These are phyloP conservation scores for Aureobasidium melanogenum DNA, from an alignment of 2,329 filamentous ascomycete genomes.

Conservation along the genomic window DNA sequence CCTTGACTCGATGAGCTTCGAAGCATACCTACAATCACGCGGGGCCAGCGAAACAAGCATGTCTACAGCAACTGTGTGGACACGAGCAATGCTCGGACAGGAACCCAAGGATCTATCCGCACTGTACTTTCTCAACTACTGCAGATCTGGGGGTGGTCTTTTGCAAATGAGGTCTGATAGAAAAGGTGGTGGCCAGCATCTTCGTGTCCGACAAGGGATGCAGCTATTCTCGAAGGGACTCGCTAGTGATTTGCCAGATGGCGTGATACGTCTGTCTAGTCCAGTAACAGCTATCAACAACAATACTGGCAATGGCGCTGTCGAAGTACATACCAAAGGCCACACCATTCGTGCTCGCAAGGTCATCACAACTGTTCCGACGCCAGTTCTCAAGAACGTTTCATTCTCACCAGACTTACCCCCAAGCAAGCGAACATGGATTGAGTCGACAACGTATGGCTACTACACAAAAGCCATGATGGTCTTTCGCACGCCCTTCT, in stretches of 20 bases:
- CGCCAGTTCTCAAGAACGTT: conserved; percentile 38
- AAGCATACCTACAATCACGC: background rate
- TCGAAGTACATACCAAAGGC: conserved; percentile 22
- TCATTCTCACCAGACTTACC: conserved; percentile 41
- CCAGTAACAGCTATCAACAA: conserved; percentile 25
- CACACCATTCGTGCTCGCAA: conserved; percentile 31
- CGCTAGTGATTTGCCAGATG: conserved; percentile 26
- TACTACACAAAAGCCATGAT: conserved; percentile 46
- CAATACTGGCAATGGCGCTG: background rate
- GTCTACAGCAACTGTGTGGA: conserved; percentile 34
- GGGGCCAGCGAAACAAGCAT: background rate
- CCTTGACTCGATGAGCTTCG: background rate
- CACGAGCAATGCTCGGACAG: conserved; percentile 42
- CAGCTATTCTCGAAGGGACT: conserved; percentile 34
- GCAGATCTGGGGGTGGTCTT: conserved; percentile 44
- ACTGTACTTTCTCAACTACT: conserved; percentile 48
- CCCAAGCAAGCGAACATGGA: conserved; percentile 27
- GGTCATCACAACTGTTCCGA: conserved; percentile 43
- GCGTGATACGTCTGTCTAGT: conserved; percentile 22
- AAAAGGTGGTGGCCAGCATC: conserved; percentile 45
- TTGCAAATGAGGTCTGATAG: conserved; percentile 45
- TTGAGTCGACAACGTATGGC: conserved; percentile 33
- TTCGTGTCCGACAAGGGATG: conserved; percentile 42
- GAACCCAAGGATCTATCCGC: conserved; percentile 44
- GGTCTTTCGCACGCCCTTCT: conserved; percentile 38